Evolutionary conservation across 805 yeast species (phyloP), one percentile per base, ranked within the genome.

Genomic region (Maudiozyma saulgeensis): DNA sequence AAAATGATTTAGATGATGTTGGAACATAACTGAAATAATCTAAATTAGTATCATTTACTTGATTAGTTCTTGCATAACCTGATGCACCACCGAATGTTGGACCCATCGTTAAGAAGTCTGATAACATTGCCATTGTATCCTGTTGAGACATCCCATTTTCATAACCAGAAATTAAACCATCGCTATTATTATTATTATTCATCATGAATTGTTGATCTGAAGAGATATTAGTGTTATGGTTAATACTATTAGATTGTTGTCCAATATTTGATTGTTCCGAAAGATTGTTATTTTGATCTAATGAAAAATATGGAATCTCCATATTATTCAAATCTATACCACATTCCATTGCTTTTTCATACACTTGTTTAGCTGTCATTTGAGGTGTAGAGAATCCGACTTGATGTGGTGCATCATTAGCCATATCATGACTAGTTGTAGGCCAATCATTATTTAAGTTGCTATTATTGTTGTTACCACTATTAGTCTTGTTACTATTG

Each of bases 301-400:
- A 49, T 18, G 55, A 50, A n/a, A 63, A 55, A 35, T 55, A 56
- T 5, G 63, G 60, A 18, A 59, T 49, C 16, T 60, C 61, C 32
- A 61, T 44, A 5, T 54, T 26, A n/a, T 63, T 65, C 6, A 58
- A 47, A 42, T 62, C 54, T 4, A 60, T 55, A 28, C 66, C 66
- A 15, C 62, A 56, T 45, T 58, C 62, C 19, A 55, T 47, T 11
- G 60, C 64, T 34, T 59, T 63, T 53, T 68, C 67, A 47, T 67
- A 64, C 21, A 74, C 54, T 35, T 77, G 78, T 18, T 69, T 68
- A 1, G 84, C 81, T 12, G 72, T 59, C 43, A 80, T 59, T 63
- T 87, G 95, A 2, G 96, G 96, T 0, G 95, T 84, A 1, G 95
- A 79, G 61, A 85, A 87, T 2, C 82, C 86, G 25, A 84, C 89